These are phyloP conservation scores for Fusarium armeniacum DNA, from an alignment of 2,329 filamentous ascomycete genomes.

Conservation along the genomic window DNA sequence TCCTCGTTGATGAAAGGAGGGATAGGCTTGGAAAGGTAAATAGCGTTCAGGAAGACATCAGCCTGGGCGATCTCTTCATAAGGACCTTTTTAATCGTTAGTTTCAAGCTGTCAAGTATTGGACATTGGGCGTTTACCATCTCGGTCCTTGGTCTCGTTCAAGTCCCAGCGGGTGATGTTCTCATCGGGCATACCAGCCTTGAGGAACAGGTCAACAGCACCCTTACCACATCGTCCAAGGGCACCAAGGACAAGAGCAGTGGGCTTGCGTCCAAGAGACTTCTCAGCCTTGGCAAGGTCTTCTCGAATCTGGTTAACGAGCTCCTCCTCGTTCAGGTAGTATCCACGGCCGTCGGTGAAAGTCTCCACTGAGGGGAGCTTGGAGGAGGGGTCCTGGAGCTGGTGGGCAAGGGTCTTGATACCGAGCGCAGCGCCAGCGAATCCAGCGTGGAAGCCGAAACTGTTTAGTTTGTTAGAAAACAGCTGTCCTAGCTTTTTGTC, in stretches of 20 bases:
- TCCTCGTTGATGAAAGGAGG: slow-evolving; percentile 84
- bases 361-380: slow-evolving; percentile 68
- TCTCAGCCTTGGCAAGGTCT: slow-evolving; percentile 76
- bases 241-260: slow-evolving; percentile 87
- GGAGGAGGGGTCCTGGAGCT: slow-evolving; percentile 78
- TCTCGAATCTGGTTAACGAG: slow-evolving; percentile 61
- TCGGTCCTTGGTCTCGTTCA: slow-evolving; percentile 76
- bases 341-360: slow-evolving; percentile 64
- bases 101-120: not conserved
- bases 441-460: slow-evolving; percentile 80
- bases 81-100: slow-evolving; percentile 57
- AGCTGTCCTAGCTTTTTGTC: not conserved
- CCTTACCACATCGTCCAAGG: slow-evolving; percentile 85
- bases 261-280: slow-evolving; percentile 76
- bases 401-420: slow-evolving; percentile 85
- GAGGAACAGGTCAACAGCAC: slow-evolving; percentile 84
- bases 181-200: slow-evolving; percentile 70
- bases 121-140: slow-evolving; percentile 62
- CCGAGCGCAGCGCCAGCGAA: slow-evolving; percentile 82
- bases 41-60: slow-evolving; percentile 81
- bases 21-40: slow-evolving; percentile 81
- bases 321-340: slow-evolving; percentile 77
- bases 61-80: slow-evolving; percentile 82
- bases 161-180: slow-evolving; percentile 74
- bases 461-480: slow-evolving; percentile 46